Base-by-base conservation (phyloP, 371 early-diverging fungal species). In the Batkoa obscura region DNA sequence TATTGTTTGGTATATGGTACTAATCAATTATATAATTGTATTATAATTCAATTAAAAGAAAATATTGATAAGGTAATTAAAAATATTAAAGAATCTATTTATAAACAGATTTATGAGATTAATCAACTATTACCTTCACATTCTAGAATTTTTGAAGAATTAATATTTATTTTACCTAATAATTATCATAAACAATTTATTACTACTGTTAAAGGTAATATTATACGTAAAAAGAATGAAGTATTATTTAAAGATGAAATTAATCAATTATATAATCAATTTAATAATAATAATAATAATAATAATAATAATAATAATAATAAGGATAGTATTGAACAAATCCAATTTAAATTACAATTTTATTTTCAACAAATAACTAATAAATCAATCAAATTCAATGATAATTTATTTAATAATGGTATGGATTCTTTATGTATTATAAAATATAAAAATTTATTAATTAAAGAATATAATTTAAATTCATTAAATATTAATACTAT, bases 141-240 rank as follows among this genome's bases (percentile, higher is more conserved):
- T 39, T 66, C 67, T 35, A 58, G 46, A 0, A 58, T 73, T 8
- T 12, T 68, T 0, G 63, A 60, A 1, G 64, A 69, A 47, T 65
- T 73, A 68, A 58, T 71, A 0, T 59, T 67, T 13, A 62, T 71
- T 6, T 50, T 73, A 0, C 70, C 68, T 43, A 30, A 43, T 12
- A n/a, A 39, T 1, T 39, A 62, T 1, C 53, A 59, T n/a, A 50
- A 59, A 4, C 23, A 5, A 50, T 0, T 36, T 69, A 2, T 63
- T 65, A 2, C 30, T 37, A 67, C 70, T 0, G 69, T 64, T 57
- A 73, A 66, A 34, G 62, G 62, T 31, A 69, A 53, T 64, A 66
- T 17, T n/a, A 33, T 15, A 4, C 15, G 55, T 3, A 3, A 4
- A 12, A 3, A 31, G n/a, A 9, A 8, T 36, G 38, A 34, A 30